phyloP scores from a whole-genome alignment of 2,329 filamentous ascomycete genomes.

The Aspergillus ruber region DNA sequence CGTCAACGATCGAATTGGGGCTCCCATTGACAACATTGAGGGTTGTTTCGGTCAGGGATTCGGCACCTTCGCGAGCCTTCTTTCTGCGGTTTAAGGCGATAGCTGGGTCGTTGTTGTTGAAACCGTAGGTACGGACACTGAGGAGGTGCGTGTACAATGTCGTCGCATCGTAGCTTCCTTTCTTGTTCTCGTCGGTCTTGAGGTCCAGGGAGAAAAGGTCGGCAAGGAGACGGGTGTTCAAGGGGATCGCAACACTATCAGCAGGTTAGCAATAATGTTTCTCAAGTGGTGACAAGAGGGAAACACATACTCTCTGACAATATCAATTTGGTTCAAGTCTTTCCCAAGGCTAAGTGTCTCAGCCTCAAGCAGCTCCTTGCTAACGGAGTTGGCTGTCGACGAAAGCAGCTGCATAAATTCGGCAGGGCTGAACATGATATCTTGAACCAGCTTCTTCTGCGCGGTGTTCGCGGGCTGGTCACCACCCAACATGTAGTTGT shows the following conservation, averaged over 20 bases:
- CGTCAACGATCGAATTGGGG: not conserved
- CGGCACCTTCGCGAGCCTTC: slow-evolving; percentile 36
- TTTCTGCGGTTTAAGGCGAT: slow-evolving; percentile 44
- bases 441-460: slow-evolving; percentile 14
- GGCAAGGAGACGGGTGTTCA: slow-evolving; percentile 19
- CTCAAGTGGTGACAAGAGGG: not conserved
- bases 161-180: slow-evolving; percentile 42
- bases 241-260: slow-evolving; percentile 16
- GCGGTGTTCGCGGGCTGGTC: slow-evolving; percentile 10
- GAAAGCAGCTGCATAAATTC: slow-evolving; percentile 14
- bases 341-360: slow-evolving; percentile 13
- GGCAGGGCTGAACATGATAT: slow-evolving; percentile 13
- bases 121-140: slow-evolving; percentile 42
- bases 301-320: slow-evolving; percentile 14
- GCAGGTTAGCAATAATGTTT: not conserved
- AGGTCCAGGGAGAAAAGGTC: slow-evolving; percentile 20
- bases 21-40: slow-evolving; percentile 27
- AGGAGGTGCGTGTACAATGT: slow-evolving; percentile 47
- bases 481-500: slow-evolving; percentile 15
- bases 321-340: slow-evolving; percentile 18
- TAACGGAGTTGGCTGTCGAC: slow-evolving; percentile 7
- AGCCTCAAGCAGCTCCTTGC: slow-evolving; percentile 15
- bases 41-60: slow-evolving; percentile 34
- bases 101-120: slow-evolving; percentile 44
- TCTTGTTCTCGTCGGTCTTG: slow-evolving; percentile 19